Base-by-base conservation (phyloP, 2,329 filamentous ascomycete genomes). In the Fusarium sp. region DNA sequence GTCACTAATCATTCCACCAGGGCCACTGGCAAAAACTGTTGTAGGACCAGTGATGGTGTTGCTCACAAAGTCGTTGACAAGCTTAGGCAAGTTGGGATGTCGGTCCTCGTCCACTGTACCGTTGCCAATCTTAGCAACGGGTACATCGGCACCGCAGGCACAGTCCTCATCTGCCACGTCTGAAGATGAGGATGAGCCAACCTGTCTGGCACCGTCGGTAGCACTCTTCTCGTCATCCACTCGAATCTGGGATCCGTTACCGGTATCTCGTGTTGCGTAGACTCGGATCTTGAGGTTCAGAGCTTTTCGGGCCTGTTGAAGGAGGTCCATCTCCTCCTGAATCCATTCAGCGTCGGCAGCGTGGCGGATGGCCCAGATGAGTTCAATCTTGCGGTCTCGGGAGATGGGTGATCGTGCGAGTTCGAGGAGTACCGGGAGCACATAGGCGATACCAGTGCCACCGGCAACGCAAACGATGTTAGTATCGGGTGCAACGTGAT, bases 341-440 rank as follows among this genome's bases (percentile, higher is more conserved):
- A 92, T 80, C 89, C 90, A 92, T 20, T 82, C 79, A 17, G 87
- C 76, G 64, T 92, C 87, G 8, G 77, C 75, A 8, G 79, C 79
- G 40, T 85, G 84, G 15, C 89, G 83, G 38, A 92, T 81, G 3
- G 87, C 85, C 90, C 90, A 92, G 58, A 91, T 80, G n/a, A 92
- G 84, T 71, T 90, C 86, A 3, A 91, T 75, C 62, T 81, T 83
- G 52, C 84, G 79, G 55, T 83, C 78, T 26, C 77, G 67, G 44
- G 76, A 85, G 7, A 89, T 78, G n/a, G 88, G 80, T 20, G 66
- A 71, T 36, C 72, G 75, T 31, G 77, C 75, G 11, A 80, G 74
- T 15, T 77, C 63, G 17, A 81, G 70, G 15, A 81, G 77, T 4
- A 79, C 58, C 2, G 81, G 80, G 11, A 82, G 74, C 2, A 81